Evolutionary conservation across 2,329 filamentous ascomycete species (phyloP), one percentile per base, ranked within the genome.

Genomic region (Fusarium setosum): DNA sequence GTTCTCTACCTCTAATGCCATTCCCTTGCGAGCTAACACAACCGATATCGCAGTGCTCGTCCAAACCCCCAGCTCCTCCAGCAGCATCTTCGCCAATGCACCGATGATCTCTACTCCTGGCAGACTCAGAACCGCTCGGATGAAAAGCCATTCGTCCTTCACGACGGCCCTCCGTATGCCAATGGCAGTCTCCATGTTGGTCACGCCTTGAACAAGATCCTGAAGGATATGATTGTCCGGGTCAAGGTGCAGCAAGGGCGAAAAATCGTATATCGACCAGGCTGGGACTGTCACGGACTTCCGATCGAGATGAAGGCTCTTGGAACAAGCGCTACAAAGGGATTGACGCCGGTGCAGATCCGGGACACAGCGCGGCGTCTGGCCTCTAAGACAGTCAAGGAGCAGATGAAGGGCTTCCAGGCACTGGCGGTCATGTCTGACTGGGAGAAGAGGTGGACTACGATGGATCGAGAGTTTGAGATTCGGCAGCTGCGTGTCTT

Each of bases 241-340:
- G 89, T 91, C 62, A 89, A 97, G 80, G 82, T 98, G 61, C 88
- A 92, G 61, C 86, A 90, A 73, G 96, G 84, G 70, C 72, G 70
- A 72, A 85, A 88, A 63, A 90, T 98, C 31, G 84, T 89, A 35
- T 99, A 96, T 74, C 84, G 94, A 15, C 96, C 96, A 3, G 95
- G 96, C 42, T 99, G 96, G 96, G 96, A 99, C 76, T 99, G 96
- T 69, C 96, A 99, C 82, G 96, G 96, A 1, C 85, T 99, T 47
- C 96, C 96, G 1, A 99, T 99, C 74, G 96, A 99, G 83, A 86
- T 98, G 71, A 99, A 98, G 80, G 96, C 94, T 21, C 85, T 99
- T 15, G 91, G 92, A 71, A 79, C 81, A 68, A 76, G 76, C 63
- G 63, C 71, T 55, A 67, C 75, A 71, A 82, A 81, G 62, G 74